Base-by-base conservation (phyloP, 345 rosid genomes). In the Aegle marmelos region DNA sequence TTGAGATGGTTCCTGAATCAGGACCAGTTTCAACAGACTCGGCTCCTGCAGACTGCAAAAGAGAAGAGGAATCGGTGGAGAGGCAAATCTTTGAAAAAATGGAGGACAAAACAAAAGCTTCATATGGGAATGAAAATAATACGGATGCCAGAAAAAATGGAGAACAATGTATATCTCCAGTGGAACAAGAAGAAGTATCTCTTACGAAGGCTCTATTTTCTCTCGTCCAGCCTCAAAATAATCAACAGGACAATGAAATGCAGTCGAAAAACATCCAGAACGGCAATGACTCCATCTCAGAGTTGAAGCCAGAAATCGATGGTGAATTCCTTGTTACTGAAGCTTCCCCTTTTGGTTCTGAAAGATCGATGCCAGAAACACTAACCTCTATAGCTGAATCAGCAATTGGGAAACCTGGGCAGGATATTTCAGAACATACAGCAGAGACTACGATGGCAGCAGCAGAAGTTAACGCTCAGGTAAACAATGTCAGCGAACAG, bases 11-110 rank as follows among this genome's bases (percentile, higher is more conserved):
- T 54, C 56, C 67, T 70, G 65, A 70, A 69, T 68, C 64, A n/a
- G 80, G 69, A 63, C 57, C 24, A 58, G 34, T 75, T 30, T 61
- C 22, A 5, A 45, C 68, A 61, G 81, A 78, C 19, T 34, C 57
- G n/a, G 76, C 70, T 72, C 75, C 28, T 59, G 9, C 24, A 8
- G 71, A 71, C 59, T 22, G 76, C 71, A 36, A 21, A 63, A 63
- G 31, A 31, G 81, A 70, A 63, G 82, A 75, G 25, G 77, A 63
- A 30, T 34, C 81, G 21, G 64, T 73, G 72, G 82, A 77, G 80
- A 78, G 80, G 78, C 58, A 73, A 45, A 80, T 72, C 54, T 6
- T 77, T 2, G 80, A 75, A 68, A 80, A 69, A 65, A 70, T 31
- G 16, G 64, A 56, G 33, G 82, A 62, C 54, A 76, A 57, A 33